Percentiles rank a stretch among this genome's conserved stretches.
Conservation (phyloP, 106 monocot genomes). For the Acorus gramineus region DNA sequence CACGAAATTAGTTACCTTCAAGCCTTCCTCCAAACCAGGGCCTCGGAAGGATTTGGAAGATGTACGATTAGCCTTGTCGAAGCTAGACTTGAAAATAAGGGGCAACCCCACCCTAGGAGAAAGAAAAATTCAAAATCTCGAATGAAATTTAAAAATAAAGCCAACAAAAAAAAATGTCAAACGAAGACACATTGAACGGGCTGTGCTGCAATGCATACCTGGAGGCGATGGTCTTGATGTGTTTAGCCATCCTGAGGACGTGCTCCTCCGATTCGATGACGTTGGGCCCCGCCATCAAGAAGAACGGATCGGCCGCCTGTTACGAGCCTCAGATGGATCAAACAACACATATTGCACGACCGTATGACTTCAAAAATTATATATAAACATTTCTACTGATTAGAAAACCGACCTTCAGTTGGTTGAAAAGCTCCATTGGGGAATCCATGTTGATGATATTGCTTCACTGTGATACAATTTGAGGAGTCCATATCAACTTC, state of each 20-base stretch:
- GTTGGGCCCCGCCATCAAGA: constrained; percentile 85
- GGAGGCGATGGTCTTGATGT: constrained; percentile 50
- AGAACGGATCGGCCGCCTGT: constrained; percentile 85
- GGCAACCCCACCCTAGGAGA: constrained; percentile 57
- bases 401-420: constrained; percentile 45
- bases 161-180: neutral
- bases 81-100: constrained; percentile 92
- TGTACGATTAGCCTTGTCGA: constrained; percentile 97
- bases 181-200: too few relatives aligned
- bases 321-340: neutral
- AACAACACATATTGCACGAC: too few relatives aligned
- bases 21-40: constrained; percentile 86
- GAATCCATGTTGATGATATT: constrained; percentile 18
- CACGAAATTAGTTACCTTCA: constrained; percentile 51
- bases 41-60: constrained; percentile 92
- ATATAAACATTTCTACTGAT: neutral
- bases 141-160: neutral
- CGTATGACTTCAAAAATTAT: neutral
- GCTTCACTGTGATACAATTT: too few relatives aligned
- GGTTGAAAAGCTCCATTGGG: constrained; percentile 38
- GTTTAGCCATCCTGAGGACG: constrained; percentile 73
- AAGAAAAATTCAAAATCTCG: neutral
- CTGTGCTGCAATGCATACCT: constrained; percentile 25
- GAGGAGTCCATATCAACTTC: too few relatives aligned
- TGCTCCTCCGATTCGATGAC: constrained; percentile 98